Evolutionary conservation across 1,284 basidiomycete genomes (phyloP), one percentile per base, ranked within the genome.

Genomic region (Sanguinoderma infundibulare): DNA sequence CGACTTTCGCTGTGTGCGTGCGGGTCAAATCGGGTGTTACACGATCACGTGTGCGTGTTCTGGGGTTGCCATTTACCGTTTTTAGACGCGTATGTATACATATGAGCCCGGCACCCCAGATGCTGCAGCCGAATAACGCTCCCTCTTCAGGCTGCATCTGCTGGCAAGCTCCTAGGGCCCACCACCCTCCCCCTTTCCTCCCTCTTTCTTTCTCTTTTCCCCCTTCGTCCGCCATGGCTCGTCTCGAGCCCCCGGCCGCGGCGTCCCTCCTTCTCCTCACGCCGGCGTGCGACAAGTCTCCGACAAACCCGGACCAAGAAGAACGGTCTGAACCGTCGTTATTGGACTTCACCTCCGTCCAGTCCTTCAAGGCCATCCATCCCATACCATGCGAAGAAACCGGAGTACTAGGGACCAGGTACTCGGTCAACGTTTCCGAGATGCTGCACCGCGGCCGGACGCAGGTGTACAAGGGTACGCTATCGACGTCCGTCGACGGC

Each of bases 11-110:
- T n/a, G n/a, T n/a, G n/a, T n/a, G n/a, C 22, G 35, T n/a, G 22
- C 59, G 59, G 59, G 59, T 49, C 39, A 61, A 61, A 15, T 30
- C 59, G 59, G 59, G 54, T 46, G 10, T 6, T 6, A 56, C 59
- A 61, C 59, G 59, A 56, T 61, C 59, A 61, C 59, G 59, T 61
- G 59, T 32, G 12, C 59, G 54, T 30, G 49, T 56, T 20, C 47
- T n/a, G n/a, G 14, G n/a, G 28, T 30, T 6, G 22, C 12, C 28
- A 46, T 44, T 47, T 28, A 36, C 46, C 34, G 52, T 30, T 42
- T 24, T 40, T 38, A 47, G 51, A 52, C 57, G 50, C 42, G 57
- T 22, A n/a, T n/a, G n/a, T n/a, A n/a, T n/a, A n/a, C 40, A 26
- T 46, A 40, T 59, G 40, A 39, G 40, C 57, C 57, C 57, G 8